Conservation (phyloP, 352 stramenopile species). For the Phytophthora tentaculata region DNA sequence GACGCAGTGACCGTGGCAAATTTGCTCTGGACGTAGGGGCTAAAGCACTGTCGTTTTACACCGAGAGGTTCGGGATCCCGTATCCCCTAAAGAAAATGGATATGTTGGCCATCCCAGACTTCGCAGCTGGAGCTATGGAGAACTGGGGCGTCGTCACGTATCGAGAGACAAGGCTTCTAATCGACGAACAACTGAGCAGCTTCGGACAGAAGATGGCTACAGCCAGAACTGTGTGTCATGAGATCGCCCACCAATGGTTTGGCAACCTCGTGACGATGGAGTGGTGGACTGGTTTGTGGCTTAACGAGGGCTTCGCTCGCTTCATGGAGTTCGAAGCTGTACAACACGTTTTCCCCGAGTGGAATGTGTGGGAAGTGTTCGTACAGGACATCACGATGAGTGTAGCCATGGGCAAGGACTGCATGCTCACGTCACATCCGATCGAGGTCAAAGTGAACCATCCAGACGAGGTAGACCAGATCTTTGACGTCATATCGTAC, state of each 20-base stretch:
- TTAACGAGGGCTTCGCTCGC: slow-evolving; percentile 98
- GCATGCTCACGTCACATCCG: slow-evolving; percentile 91
- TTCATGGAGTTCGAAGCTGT: slow-evolving; percentile 97
- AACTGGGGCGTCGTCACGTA: slow-evolving; percentile 98
- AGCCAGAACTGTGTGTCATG: slow-evolving; percentile 96
- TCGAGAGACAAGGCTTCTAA: slow-evolving; percentile 92
- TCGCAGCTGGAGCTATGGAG: slow-evolving; percentile 97
- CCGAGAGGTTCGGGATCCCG: slow-evolving; percentile 71
- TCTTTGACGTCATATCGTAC: slow-evolving; percentile 99
- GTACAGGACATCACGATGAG: slow-evolving; percentile 81
- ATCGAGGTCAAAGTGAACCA: slow-evolving; percentile 96
- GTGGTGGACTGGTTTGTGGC: slow-evolving; percentile 96
- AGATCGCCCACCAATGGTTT: slow-evolving; percentile 98
- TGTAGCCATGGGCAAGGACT: slow-evolving; percentile 93
- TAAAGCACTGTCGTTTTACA: slow-evolving; percentile 78
- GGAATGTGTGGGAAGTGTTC: slow-evolving; percentile 97
- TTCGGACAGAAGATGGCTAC: slow-evolving; percentile 80
- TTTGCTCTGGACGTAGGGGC: slow-evolving; percentile 90
- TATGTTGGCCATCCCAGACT: slow-evolving; percentile 97
- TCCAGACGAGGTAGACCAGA: slow-evolving; percentile 96
- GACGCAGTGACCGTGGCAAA: slow-evolving; percentile 88
- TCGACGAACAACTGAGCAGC: slow-evolving; percentile 78
- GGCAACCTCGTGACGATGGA: slow-evolving; percentile 99
- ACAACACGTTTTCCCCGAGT: slow-evolving; percentile 94
- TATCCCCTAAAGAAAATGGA: slow-evolving; percentile 99